Evolutionary conservation across 495 filamentous ascomycete genomes (phyloP), one percentile per base, ranked within the genome.

Genomic region (Penicilliopsis zonata): DNA sequence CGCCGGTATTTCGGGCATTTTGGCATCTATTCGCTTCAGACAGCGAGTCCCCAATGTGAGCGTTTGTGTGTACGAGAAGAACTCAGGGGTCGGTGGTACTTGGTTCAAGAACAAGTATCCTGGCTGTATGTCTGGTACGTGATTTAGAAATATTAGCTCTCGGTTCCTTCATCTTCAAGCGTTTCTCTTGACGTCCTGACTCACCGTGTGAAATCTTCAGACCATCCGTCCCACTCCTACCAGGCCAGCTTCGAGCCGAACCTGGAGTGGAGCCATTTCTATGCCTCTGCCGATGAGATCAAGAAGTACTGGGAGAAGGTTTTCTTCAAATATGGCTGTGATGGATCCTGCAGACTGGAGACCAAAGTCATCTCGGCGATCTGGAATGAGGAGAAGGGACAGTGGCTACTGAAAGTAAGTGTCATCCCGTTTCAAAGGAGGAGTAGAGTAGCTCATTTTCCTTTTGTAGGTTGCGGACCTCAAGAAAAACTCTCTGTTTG

Each of bases 41-140:
- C 63, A 71, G 27, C 65, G 65, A 28, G 63, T 78, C 20, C 61
- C 59, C 2, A 71, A 74, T 31, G 46, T 79, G 29, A 69, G 80
- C 9, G 56, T 78, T 16, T 63, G 69, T 19, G 72, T 82, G 24
- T 90, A 84, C 50, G 83, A 90, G 48, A 87, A 86, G 66, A 87
- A 87, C 40, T 47, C 50, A 1, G 80, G 79, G 28, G 62, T 82
- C 39, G 74, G 77, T 19, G 79, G 80, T 0, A 80, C 78, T 1
- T 86, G 79, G 78, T 72, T 70, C 26, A 76, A 80, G 49, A 82
- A 83, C 33, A 58, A 63, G 36, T 83, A 85, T 46, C 75, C 77
- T 0, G 78, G 78, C 13, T 72, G 76, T n/a, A 66, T 67, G 12
- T 74, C 69, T 45, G 62, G 54, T 58, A 46, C 2, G 54, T 44